Conservation (phyloP, 495 filamentous ascomycete genomes). For the Clohesyomyces aquaticus region DNA sequence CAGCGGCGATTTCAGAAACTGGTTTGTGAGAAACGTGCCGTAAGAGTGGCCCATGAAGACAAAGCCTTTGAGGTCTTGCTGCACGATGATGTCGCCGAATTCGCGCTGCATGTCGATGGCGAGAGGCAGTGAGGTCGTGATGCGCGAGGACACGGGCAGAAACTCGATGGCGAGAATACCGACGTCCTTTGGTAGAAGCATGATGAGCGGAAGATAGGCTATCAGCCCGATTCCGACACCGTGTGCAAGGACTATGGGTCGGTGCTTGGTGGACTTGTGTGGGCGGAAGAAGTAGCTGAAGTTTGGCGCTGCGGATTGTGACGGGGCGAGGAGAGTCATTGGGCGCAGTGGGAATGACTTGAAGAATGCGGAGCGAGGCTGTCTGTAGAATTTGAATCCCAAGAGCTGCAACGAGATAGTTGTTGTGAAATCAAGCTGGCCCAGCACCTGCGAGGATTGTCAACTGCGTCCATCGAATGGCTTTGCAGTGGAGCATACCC, state of each 20-base stretch:
- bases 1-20: slow-evolving; percentile 32
- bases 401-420: slow-evolving; percentile 22
- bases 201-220: slow-evolving; percentile 36
- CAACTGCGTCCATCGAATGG: not conserved
- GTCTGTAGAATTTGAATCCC: slow-evolving; percentile 37
- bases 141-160: slow-evolving; percentile 41
- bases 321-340: slow-evolving; percentile 24
- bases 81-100: slow-evolving; percentile 35
- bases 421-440: slow-evolving; percentile 35
- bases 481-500: not conserved
- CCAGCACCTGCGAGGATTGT: slow-evolving; percentile 21
- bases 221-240: slow-evolving; percentile 43
- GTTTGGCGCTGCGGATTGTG: slow-evolving; percentile 26
- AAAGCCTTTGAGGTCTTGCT: slow-evolving; percentile 34
- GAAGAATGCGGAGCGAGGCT: slow-evolving; percentile 2
- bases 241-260: slow-evolving; percentile 42
- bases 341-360: slow-evolving; percentile 42
- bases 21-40: slow-evolving; percentile 40
- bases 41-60: slow-evolving; percentile 42
- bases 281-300: slow-evolving; percentile 42
- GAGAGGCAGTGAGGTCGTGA: slow-evolving; percentile 37
- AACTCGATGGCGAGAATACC: slow-evolving; percentile 44
- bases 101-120: slow-evolving; percentile 25
- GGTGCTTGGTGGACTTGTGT: slow-evolving; percentile 37
- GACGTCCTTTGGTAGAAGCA: slow-evolving; percentile 35